Percentiles rank a stretch among this genome's conserved stretches.
phyloP scores from a whole-genome alignment of 345 rosid species.

The Heritiera fomes region DNA sequence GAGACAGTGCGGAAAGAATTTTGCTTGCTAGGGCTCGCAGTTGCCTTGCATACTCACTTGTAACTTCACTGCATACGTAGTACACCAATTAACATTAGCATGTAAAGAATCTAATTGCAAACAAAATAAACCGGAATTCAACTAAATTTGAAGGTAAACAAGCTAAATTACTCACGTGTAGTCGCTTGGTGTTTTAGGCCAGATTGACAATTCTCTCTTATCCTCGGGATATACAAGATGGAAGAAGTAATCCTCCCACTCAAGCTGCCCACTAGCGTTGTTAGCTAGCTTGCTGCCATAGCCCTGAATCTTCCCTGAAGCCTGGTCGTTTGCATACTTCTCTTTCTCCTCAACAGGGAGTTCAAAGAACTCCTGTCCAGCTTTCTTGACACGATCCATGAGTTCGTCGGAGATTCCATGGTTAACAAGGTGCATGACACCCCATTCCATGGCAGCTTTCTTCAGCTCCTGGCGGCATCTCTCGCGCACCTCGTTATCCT shows the following conservation, averaged over 20 bases:
- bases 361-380: constrained; percentile 61
- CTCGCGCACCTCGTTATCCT: constrained; percentile 43
- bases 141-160: neutral
- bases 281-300: constrained; percentile 96
- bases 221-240: constrained; percentile 80
- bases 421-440: constrained; percentile 92
- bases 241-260: constrained; percentile 96
- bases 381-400: constrained; percentile 60
- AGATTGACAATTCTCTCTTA: constrained; percentile 71
- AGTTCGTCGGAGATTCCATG: constrained; percentile 70
- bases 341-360: constrained; percentile 84
- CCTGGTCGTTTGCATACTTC: constrained; percentile 82
- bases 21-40: constrained; percentile 67
- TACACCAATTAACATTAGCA: neutral
- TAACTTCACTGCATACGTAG: constrained; percentile 50
- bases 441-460: constrained; percentile 74
- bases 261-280: constrained; percentile 80
- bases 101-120: neutral
- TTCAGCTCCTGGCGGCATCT: constrained; percentile 55
- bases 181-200: constrained; percentile 78
- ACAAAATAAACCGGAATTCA: neutral
- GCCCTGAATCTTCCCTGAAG: constrained; percentile 75
- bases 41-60: constrained; percentile 78
- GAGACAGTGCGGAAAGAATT: constrained; percentile 57
- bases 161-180: constrained; percentile 53